Evolutionary conservation across 345 rosid genomes (phyloP), one percentile per base, ranked within the genome.

Genomic region (Raphanus sativus): DNA sequence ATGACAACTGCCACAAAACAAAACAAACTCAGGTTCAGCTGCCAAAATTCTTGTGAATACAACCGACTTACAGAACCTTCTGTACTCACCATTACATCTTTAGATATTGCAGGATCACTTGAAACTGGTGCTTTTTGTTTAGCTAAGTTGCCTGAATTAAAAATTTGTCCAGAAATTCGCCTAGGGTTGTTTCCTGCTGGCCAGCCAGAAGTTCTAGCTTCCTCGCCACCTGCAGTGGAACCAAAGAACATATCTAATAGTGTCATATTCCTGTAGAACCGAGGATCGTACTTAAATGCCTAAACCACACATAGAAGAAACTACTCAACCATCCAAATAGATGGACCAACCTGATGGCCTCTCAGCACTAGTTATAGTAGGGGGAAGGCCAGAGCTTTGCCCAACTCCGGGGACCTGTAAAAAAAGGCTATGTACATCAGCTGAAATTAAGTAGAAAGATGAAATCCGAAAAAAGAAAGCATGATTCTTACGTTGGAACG

Each of bases 301-400:
- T 30, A 59, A 48, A 0, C 45, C 16, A 55, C 45, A 58, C 15
- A 60, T 26, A 8, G 34, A 28, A 12, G 33, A 60, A 26, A 60
- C 34, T 12, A 60, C 64, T 60, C 64, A 26, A 26, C 26, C 26
- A 60, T 24, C 32, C 63, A 52, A 65, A 29, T 65, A 79, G 24
- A 73, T 74, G 67, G 72, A 67, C 55, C 60, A 75, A 92, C 98
- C 96, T 78, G 86, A 50, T 77, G 82, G 89, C 76, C 89, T 86
- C 80, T 85, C 97, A 70, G 80, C 81, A 81, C 81, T 84, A 56
- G 84, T 86, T 77, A 80, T 84, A 45, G 86, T 52, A 59, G 87
- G 92, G 65, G 90, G 89, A 70, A 87, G 70, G 50, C 88, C 91
- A 29, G 88, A 85, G 78, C 93, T 92, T 69, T 91, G 95, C 77